Evolutionary conservation across 208 protist genomes (phyloP).

Genomic region (Acanthamoeba sp.): DNA sequence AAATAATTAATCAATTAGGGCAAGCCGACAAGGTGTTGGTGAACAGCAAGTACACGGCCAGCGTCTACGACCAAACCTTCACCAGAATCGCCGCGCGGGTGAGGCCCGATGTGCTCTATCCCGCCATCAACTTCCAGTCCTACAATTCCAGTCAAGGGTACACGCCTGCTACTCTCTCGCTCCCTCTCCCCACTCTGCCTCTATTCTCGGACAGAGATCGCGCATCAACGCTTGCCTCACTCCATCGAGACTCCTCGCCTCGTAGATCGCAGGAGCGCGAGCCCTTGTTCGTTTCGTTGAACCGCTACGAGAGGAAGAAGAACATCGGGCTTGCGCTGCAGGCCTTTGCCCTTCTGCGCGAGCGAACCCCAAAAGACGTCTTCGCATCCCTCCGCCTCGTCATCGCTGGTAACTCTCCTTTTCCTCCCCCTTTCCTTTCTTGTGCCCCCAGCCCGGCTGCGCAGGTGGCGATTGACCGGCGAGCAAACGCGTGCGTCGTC

Average conservation of each 20-base stretch:
- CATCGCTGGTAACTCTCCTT: conserved; percentile 17
- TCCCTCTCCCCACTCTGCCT: not conserved
- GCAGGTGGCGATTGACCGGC: no score
- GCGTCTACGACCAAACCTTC: conserved; percentile 79
- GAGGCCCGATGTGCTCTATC: conserved; percentile 86
- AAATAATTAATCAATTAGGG: no score
- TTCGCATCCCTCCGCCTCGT: not conserved
- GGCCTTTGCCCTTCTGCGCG: conserved; percentile 80
- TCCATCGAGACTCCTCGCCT: no score
- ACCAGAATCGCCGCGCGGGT: conserved; percentile 6
- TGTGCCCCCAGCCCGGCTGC: conserved; percentile 86
- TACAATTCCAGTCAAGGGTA: conserved; percentile 66
- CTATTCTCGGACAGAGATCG: not conserved
- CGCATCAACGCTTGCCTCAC: no score
- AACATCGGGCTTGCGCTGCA: conserved; percentile 95
- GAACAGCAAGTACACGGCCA: conserved; percentile 78
- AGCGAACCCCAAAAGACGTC: not conserved
- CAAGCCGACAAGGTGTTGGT: conserved; percentile 89
- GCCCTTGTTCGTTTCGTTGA: conserved; percentile 92
- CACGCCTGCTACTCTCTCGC: not conserved
- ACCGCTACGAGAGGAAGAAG: conserved; percentile 99
- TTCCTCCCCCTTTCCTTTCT: not conserved
- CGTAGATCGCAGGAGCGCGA: not conserved
- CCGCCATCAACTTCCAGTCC: conserved; percentile 84
- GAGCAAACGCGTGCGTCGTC: no score